phyloP scores from a whole-genome alignment of 192 early-diverging fungal genomes.

The Entomortierella chlamydospora region DNA sequence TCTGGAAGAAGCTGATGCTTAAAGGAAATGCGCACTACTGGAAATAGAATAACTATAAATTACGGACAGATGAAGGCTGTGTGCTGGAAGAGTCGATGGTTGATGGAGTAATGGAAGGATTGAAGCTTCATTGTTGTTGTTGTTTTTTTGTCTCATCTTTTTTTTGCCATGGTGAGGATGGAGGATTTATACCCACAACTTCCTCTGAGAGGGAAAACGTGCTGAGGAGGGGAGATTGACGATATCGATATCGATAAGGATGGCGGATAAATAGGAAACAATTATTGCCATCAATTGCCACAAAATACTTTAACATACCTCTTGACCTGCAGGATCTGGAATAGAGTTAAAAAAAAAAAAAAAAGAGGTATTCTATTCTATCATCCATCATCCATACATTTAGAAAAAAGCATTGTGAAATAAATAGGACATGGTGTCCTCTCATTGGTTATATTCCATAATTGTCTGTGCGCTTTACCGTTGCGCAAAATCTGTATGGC shows the following conservation, averaged over 20 bases:
- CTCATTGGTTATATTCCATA: no score
- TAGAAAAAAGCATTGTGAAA: no score
- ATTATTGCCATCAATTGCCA: no score
- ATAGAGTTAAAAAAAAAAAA: constrained; percentile 10
- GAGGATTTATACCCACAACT: constrained; percentile 9
- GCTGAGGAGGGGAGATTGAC: neutral
- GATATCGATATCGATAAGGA: neutral
- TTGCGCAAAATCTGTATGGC: no score
- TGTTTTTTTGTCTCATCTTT: neutral
- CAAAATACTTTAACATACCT: constrained; percentile 11
- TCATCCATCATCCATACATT: no score
- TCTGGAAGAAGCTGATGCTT: constrained; percentile 10
- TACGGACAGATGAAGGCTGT: neutral
- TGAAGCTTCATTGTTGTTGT: neutral
- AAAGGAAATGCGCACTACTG: neutral
- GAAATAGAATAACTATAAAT: neutral
- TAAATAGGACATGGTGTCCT: no score
- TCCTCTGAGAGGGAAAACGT: constrained; percentile 2
- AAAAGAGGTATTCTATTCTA: no score
- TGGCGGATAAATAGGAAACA: neutral
- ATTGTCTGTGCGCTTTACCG: no score
- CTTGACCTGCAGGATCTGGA: constrained; percentile 46
- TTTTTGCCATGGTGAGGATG: neutral
- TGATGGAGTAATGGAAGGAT: neutral
- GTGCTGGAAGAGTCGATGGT: neutral